Conservation (phyloP, 2,329 filamentous ascomycete genomes). For the Furcasterigmium sp. region DNA sequence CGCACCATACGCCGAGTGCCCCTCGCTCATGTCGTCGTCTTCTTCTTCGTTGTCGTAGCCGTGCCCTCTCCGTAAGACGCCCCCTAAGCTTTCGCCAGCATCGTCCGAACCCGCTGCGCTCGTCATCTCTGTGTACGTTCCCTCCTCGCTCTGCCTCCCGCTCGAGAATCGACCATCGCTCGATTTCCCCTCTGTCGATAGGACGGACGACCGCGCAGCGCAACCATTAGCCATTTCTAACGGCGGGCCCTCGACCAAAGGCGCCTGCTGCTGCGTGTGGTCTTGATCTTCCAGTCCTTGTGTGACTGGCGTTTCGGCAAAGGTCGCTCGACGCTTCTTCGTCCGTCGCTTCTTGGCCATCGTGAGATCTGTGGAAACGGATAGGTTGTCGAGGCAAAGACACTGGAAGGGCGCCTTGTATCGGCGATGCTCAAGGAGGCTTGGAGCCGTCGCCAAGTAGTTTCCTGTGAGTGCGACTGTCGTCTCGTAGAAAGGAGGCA, state of each 20-base stretch:
- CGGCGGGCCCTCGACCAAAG: background rate
- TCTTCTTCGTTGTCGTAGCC: constrained; percentile 15
- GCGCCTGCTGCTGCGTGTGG: background rate
- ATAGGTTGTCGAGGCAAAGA: too few relatives aligned
- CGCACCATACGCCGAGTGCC: constrained; percentile 36
- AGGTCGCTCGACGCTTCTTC: constrained; percentile 17
- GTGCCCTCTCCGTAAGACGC: constrained; percentile 4
- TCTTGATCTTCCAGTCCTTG: background rate
- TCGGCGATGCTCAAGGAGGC: too few relatives aligned
- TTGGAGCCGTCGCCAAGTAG: too few relatives aligned
- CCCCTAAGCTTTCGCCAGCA: constrained; percentile 12
- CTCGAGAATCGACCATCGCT: constrained; percentile 25
- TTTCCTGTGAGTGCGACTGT: too few relatives aligned
- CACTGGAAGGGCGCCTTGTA: too few relatives aligned
- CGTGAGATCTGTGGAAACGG: too few relatives aligned
- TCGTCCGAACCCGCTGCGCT: constrained; percentile 28
- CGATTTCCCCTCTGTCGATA: constrained; percentile 27
- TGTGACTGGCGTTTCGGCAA: background rate
- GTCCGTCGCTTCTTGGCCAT: constrained; percentile 29
- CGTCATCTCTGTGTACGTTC: constrained; percentile 29
- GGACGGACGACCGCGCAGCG: constrained; percentile 1
- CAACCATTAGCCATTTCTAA: constrained; percentile 6
- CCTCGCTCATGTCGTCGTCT: constrained; percentile 28
- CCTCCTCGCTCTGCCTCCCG: constrained; percentile 23
- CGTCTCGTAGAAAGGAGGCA: too few relatives aligned